phyloP scores from a whole-genome alignment of 1,284 basidiomycete species.

The Vanrija sp. region DNA sequence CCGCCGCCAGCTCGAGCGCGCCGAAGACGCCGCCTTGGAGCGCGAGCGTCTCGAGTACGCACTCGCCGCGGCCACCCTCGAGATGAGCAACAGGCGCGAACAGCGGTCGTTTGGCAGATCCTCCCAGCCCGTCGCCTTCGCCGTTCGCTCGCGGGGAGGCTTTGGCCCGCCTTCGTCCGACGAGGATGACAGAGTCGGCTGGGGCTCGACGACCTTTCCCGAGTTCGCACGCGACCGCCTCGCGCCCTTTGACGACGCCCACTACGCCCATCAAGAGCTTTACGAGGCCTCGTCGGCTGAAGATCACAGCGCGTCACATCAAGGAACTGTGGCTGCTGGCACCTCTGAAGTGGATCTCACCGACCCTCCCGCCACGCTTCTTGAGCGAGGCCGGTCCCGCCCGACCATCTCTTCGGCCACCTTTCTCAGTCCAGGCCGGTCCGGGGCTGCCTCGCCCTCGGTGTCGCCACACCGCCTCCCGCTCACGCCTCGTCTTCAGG shows the following conservation, averaged over 20 bases:
- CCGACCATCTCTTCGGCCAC: not conserved
- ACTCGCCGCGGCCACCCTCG: no score
- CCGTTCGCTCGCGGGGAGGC: not conserved
- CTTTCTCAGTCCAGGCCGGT: not conserved
- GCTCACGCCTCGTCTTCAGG: conserved; percentile 3
- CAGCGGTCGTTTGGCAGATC: no score
- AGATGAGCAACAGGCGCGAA: no score
- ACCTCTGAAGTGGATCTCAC: no score
- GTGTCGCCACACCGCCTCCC: not conserved
- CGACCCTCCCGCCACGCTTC: not conserved
- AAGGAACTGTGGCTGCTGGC: no score
- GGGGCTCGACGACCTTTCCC: conserved; percentile 28
- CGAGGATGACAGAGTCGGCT: conserved; percentile 14
- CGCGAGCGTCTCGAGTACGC: conserved; percentile 3
- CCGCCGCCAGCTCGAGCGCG: conserved; percentile 28
- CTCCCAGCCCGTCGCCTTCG: not conserved
- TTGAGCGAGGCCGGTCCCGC: not conserved
- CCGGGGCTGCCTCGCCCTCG: not conserved
- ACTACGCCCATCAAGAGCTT: no score
- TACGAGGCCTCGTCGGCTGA: no score
- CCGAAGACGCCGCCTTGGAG: conserved; percentile 19
- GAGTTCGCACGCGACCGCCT: conserved; percentile 16
- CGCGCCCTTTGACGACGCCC: not conserved
- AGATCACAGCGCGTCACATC: no score
- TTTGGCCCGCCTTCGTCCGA: not conserved